These are phyloP conservation scores for Stachybotrys chlorohalonatus DNA, from an alignment of 2,329 filamentous ascomycete genomes.

Conservation along the genomic window DNA sequence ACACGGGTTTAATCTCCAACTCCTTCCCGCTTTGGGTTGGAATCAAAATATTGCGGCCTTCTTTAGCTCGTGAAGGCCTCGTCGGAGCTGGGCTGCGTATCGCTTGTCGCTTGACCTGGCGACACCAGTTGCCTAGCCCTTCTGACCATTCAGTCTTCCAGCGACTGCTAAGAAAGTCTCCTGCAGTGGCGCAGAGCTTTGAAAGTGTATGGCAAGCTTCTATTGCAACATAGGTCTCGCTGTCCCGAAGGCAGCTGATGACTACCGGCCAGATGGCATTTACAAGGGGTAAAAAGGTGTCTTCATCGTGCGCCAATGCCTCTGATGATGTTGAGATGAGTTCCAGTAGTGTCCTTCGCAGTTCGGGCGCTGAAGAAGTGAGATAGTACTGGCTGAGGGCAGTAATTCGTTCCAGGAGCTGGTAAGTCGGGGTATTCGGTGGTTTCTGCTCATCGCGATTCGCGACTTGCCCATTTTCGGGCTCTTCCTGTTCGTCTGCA, in stretches of 20 bases:
- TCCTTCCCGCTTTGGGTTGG: constrained; percentile 17
- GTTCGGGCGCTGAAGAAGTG: constrained; percentile 69
- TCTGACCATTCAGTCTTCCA: constrained; percentile 65
- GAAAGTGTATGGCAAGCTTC: constrained; percentile 62
- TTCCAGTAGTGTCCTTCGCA: constrained; percentile 70
- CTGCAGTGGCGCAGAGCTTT: constrained; percentile 61
- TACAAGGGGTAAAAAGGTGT: constrained; percentile 78
- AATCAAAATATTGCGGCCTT: constrained; percentile 19
- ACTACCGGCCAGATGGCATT: constrained; percentile 88
- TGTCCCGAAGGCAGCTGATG: constrained; percentile 55
- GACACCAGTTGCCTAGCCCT: constrained; percentile 41
- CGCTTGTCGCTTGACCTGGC: constrained; percentile 31
- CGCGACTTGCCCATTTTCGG: constrained; percentile 24
- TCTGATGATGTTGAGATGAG: constrained; percentile 66
- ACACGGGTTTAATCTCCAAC: constrained; percentile 8
- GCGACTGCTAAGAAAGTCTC: constrained; percentile 71
- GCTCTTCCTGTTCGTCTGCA: constrained; percentile 22
- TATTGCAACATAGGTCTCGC: constrained; percentile 58
- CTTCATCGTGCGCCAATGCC: constrained; percentile 66
- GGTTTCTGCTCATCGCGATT: constrained; percentile 38
- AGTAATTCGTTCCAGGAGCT: constrained; percentile 73
- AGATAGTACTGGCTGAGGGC: constrained; percentile 84
- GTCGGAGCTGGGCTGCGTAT: constrained; percentile 9
- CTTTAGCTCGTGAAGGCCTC: constrained; percentile 8
- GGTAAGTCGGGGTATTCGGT: constrained; percentile 69